Evolutionary conservation across 2,329 filamentous ascomycete species (phyloP), one percentile per base, ranked within the genome.

Genomic region (Cryphonectria japonica): DNA sequence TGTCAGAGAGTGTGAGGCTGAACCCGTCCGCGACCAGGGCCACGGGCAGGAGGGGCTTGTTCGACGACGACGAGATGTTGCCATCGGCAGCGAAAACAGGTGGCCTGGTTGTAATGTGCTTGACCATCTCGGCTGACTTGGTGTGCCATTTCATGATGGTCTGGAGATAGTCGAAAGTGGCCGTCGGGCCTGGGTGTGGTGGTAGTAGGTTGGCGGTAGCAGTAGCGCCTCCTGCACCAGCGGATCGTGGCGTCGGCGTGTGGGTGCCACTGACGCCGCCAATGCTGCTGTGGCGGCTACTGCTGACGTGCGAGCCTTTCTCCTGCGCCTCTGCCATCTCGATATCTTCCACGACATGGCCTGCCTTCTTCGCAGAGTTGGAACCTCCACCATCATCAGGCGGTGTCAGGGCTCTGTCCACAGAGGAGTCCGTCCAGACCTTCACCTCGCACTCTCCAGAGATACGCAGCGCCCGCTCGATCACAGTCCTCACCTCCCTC

Each of bases 11-110:
- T 16, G 91, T 92, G 57, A 98, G 88, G 73, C 94, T 93, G 80
- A 94, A 98, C 32, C 92, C 89, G n/a, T 82, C 88, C 0, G 92
- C 90, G 39, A 97, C 85, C 29, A 98, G 83, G 3, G 94, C 90
- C 37, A 97, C 87, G 0, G 93, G 93, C 1, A 91, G 78, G 7
- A 43, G 65, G 7, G 3, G 46, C 46, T 50, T 50, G 46, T n/a
- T 50, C 8, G 46, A n/a, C 0, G 46, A 50, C 19, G 60, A 72
- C 78, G 80, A 2, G 70, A 52, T 50, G 6, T 69, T 71, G 34
- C 71, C 19, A 50, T 72, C 46, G 57, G 62, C 59, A n/a, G 46
- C 60, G 41, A 68, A 39, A 2, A 32, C 32, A 3, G 76, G 75
- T 46, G 77, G 75, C 50, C 75, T 57, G 26, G 74, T 79, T 34